Conservation (phyloP, 257 asterid genomes). For the Haberlea rhodopensis region DNA sequence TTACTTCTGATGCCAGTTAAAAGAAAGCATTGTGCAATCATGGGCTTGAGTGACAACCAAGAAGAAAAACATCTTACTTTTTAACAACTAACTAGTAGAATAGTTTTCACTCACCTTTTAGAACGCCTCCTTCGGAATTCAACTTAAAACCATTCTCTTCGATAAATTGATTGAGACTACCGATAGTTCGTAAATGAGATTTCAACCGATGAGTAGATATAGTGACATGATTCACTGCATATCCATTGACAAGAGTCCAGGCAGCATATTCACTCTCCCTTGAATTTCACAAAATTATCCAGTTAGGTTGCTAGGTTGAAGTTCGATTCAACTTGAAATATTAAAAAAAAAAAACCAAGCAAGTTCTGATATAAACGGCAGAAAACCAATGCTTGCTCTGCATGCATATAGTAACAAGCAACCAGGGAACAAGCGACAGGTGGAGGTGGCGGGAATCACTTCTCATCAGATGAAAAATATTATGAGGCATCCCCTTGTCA, state of each 20-base stretch:
- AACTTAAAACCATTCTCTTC: constrained; percentile 81
- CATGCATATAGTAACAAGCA: background rate
- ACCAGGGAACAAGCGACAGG: background rate
- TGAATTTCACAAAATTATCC: constrained; percentile 26
- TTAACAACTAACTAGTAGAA: background rate
- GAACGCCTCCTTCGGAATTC: constrained; percentile 89
- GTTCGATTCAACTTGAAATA: background rate
- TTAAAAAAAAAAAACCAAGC: background rate
- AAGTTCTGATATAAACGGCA: background rate
- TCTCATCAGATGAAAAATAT: background rate
- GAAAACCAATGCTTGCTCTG: too few relatives aligned
- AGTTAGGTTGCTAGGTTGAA: background rate
- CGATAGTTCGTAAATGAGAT: constrained; percentile 55
- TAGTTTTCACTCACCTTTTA: constrained; percentile 60
- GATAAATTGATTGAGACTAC: constrained; percentile 63
- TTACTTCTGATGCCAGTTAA: background rate
- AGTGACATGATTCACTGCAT: constrained; percentile 76
- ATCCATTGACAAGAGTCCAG: constrained; percentile 96
- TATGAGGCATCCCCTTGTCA: background rate
- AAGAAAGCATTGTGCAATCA: background rate
- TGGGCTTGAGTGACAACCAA: background rate
- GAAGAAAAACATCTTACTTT: background rate
- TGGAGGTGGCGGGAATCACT: too few relatives aligned
- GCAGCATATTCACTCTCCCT: constrained; percentile 99
- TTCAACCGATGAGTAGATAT: constrained; percentile 78